Base-by-base conservation (phyloP, 768 basidiomycete species). In the Russula olivacea region DNA sequence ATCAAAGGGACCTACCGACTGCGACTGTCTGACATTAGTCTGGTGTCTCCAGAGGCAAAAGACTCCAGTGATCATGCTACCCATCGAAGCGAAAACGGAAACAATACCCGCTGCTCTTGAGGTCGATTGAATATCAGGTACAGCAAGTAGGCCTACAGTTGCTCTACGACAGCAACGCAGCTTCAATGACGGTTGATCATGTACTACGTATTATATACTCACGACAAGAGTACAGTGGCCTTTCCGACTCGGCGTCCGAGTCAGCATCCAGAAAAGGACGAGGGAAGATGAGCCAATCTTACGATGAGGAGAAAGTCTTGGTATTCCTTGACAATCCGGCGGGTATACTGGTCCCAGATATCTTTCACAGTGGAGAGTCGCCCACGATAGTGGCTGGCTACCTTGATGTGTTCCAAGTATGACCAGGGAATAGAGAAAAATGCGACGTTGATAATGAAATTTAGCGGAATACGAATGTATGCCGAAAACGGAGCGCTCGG, bases 11-110 rank as follows among this genome's bases (percentile, higher is more conserved):
- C 41, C 1, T 38, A 80, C 80, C 34, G 80, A 81, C 57, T 80
- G 76, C 6, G 73, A 71, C 11, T 76, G 76, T 28, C 75, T 72
- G 10, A 76, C 75, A 60, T 81, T 80, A 12, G 76, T 74, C 66
- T 82, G 81, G 66, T 83, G 82, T 59, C 76, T 73, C 82, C 83
- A 83, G 21, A 83, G 80, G 47, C 78, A 81, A 66, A 83, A 83
- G 1, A 82, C 81, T 5, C 81, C 83, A 14, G 79, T 75, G 15
- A 81, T 80, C 59, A 83, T 80, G 64, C 81, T 83, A 6, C 81
- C 80, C n/a, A 83, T 72, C 19, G 82, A 80, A 25, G 77, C 74
- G 45, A 83, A 76, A 14, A 79, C 74, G 6, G 82, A 81, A 6
- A 80, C 69, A 25, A 77, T 77, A 4, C 80, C 76, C 5, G 76